A percentile compares a stretch with the other conserved stretches of the same genome.
phyloP scores from a whole-genome alignment of 805 yeast genomes.

The Teunomyces barrocoloradensis region DNA sequence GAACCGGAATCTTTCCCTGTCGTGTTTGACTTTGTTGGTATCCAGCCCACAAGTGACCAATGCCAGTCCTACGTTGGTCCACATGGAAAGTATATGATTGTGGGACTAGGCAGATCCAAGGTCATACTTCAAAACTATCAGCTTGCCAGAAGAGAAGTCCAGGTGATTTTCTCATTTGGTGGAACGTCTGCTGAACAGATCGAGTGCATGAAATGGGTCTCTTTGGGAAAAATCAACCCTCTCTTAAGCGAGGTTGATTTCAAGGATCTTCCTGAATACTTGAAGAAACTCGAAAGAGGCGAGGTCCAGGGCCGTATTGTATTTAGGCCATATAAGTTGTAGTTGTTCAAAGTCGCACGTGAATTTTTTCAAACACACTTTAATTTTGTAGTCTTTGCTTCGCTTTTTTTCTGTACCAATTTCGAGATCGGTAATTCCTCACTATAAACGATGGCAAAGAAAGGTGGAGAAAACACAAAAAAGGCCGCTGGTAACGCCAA shows the following conservation, averaged over 20 bases:
- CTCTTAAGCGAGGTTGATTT: conserved; percentile 27
- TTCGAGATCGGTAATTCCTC: conserved; percentile 1
- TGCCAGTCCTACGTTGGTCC: conserved; percentile 28
- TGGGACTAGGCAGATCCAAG: conserved; percentile 41
- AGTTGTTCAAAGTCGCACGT: not conserved
- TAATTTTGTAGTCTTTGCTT: not conserved
- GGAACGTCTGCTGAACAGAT: conserved; percentile 44
- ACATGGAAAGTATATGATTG: conserved; percentile 39
- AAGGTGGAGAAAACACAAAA: conserved; percentile 49
- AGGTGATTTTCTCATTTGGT: conserved; percentile 40
- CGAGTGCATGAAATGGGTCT: conserved; percentile 43
- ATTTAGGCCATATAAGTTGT: conserved; percentile 24
- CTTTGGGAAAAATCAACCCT: conserved; percentile 39
- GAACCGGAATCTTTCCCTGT: conserved; percentile 35
- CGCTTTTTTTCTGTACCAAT: not conserved
- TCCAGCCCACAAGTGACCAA: conserved; percentile 29
- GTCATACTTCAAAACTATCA: conserved; percentile 30
- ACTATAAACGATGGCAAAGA: conserved; percentile 40
- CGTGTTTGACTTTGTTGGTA: conserved; percentile 39
- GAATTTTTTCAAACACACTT: not conserved
- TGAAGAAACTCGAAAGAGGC: conserved; percentile 36
- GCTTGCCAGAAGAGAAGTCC: conserved; percentile 41
- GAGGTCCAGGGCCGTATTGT: conserved; percentile 44
- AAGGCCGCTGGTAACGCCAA: conserved; percentile 64
- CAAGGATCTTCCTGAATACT: conserved; percentile 33